A percentile compares a stretch with the other conserved stretches of the same genome.
phyloP scores from a whole-genome alignment of 106 monocot species.

The Dioscorea zingiberensis region DNA sequence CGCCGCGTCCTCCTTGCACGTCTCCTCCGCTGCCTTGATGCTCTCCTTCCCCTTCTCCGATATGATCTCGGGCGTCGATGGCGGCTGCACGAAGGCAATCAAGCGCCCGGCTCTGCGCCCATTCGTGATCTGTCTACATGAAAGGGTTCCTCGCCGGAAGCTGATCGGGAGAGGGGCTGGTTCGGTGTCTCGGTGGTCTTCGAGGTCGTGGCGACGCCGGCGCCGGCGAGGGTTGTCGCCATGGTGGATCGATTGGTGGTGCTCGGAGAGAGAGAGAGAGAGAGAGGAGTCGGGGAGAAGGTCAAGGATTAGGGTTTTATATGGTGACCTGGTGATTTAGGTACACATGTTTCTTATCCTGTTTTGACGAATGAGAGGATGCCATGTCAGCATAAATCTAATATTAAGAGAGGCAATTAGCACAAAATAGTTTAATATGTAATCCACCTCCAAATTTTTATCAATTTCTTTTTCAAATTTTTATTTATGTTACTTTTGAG shows the following conservation, averaged over 20 bases:
- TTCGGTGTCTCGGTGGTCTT: neutral
- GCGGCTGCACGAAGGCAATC: constrained; percentile 5
- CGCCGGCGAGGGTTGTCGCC: constrained; percentile 45
- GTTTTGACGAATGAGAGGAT: constrained; percentile 10
- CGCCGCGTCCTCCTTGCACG: constrained; percentile 50
- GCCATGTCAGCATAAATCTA: constrained; percentile 12
- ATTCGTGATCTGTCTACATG: too few species aligned
- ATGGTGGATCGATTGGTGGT: too few species aligned
- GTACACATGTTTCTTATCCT: constrained; percentile 52
- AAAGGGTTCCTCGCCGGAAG: too few species aligned
- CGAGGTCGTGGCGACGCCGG: constrained; percentile 26
- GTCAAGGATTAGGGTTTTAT: constrained; percentile 7
- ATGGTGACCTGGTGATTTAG: neutral
- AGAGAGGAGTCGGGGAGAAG: neutral
- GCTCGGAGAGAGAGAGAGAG: neutral
- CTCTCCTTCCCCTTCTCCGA: constrained; percentile 77
- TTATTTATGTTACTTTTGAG: too few species aligned
- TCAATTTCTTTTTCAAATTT: too few species aligned
- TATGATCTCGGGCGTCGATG: constrained; percentile 55
- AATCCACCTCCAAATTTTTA: too few species aligned
- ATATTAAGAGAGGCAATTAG: too few species aligned
- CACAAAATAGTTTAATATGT: too few species aligned
- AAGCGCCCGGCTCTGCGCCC: too few species aligned
- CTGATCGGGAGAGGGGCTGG: neutral
- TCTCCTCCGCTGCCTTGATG: constrained; percentile 78